These are phyloP conservation scores for Pythium periplocum DNA, from an alignment of 352 stramenopile species.

Conservation along the genomic window DNA sequence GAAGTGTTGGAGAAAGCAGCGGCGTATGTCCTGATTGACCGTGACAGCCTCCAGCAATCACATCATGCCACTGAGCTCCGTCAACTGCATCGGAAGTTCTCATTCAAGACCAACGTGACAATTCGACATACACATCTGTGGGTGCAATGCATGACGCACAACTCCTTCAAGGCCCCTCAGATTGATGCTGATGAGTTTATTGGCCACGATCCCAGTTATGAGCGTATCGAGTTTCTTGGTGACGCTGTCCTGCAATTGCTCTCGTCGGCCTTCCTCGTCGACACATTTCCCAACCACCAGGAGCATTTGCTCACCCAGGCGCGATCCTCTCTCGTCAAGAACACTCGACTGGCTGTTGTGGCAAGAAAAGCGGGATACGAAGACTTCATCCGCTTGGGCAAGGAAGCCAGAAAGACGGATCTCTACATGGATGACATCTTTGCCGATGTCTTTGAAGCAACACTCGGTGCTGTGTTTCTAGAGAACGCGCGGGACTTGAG, in stretches of 20 bases:
- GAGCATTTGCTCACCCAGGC: conserved; percentile 76
- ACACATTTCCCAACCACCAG: conserved; percentile 78
- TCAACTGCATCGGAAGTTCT: conserved; percentile 55
- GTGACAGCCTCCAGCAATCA: conserved; percentile 41
- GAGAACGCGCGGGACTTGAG: conserved; percentile 55
- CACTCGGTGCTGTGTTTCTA: conserved; percentile 69
- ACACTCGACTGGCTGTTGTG: conserved; percentile 63
- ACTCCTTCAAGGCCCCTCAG: conserved; percentile 66
- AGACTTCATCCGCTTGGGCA: conserved; percentile 69
- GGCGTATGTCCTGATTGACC: conserved; percentile 50
- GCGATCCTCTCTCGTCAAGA: conserved; percentile 82
- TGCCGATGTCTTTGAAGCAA: conserved; percentile 75
- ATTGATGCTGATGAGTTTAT: conserved; percentile 70
- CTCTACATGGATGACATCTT: conserved; percentile 75
- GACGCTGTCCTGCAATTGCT: conserved; percentile 80
- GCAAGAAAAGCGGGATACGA: conserved; percentile 53
- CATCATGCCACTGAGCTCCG: conserved; percentile 37
- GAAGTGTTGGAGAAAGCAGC: conserved; percentile 38
- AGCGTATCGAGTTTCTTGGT: conserved; percentile 83
- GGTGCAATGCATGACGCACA: conserved; percentile 74
- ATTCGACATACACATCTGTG: conserved; percentile 70
- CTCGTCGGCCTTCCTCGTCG: conserved; percentile 72
- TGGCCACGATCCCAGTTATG: conserved; percentile 64
- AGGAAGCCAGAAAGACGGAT: conserved; percentile 38
- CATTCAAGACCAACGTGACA: conserved; percentile 31